These are phyloP conservation scores for Tricholoma furcatifolium DNA, from an alignment of 768 basidiomycete genomes.

Conservation along the genomic window DNA sequence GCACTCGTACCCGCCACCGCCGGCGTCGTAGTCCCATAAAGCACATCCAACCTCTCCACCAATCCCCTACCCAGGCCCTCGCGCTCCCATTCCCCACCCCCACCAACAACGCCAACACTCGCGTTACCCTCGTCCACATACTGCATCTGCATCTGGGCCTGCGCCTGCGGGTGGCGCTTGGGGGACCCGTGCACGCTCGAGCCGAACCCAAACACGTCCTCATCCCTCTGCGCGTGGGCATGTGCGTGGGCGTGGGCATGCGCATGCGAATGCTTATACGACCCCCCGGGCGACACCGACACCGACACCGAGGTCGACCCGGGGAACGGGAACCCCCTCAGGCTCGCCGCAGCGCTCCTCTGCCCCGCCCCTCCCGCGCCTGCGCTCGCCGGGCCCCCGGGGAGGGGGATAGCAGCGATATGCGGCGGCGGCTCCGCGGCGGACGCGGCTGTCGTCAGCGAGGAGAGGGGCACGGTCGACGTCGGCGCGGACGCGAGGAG, in stretches of 20 bases:
- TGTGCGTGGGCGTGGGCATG: not conserved
- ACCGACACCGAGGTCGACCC: no score
- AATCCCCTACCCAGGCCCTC: conserved; percentile 81
- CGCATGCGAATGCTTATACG: no score
- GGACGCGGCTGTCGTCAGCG: conserved; percentile 63
- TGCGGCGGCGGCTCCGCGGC: conserved; percentile 70
- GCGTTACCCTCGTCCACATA: conserved; percentile 46
- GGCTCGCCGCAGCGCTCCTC: conserved; percentile 24
- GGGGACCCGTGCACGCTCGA: not conserved
- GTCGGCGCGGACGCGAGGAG: conserved; percentile 77
- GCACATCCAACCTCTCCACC: conserved; percentile 73
- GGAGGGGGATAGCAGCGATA: conserved; percentile 43
- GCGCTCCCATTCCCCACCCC: conserved; percentile 68
- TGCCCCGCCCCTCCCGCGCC: no score
- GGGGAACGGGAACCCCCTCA: conserved; percentile 25
- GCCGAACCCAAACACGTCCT: conserved; percentile 5
- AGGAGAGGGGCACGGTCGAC: conserved; percentile 66
- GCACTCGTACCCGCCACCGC: no score
- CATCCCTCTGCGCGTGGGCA: not conserved
- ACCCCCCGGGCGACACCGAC: conserved; percentile 1
- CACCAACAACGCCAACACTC: conserved; percentile 35
- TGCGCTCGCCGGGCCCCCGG: no score
- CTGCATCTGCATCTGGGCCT: not conserved
- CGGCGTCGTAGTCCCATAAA: conserved; percentile 8
- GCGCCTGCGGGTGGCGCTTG: no score